Conservation (phyloP, 352 stramenopile species). For the Globisporangium nunn region DNA sequence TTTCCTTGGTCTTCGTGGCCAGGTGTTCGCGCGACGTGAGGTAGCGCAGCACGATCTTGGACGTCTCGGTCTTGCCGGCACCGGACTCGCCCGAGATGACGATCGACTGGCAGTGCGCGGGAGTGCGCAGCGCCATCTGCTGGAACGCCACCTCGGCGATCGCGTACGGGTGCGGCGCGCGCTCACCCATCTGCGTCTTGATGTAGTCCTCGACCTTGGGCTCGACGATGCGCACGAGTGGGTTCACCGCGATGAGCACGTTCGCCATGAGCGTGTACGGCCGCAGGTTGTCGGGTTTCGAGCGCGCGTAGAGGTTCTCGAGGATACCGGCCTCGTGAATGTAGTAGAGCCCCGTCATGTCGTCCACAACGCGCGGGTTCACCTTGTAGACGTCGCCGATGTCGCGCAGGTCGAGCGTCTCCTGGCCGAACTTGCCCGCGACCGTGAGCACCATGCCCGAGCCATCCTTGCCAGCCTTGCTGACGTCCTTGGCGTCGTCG, state of each 20-base stretch:
- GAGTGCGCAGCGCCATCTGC: constrained; percentile 80
- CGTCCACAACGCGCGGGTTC: constrained; percentile 80
- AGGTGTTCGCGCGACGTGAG: constrained; percentile 77
- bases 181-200: constrained; percentile 83
- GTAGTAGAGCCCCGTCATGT: constrained; percentile 87
- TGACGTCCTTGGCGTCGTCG: constrained; percentile 10
- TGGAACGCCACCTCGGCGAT: constrained; percentile 87
- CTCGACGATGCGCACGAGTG: constrained; percentile 72
- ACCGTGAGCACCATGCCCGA: constrained; percentile 51
- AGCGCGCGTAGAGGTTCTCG: constrained; percentile 71
- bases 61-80: constrained; percentile 85
- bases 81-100: constrained; percentile 84
- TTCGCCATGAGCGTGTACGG: constrained; percentile 88
- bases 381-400: constrained; percentile 83
- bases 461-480: constrained; percentile 37
- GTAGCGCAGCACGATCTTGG: constrained; percentile 87
- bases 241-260: constrained; percentile 83
- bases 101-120: constrained; percentile 82
- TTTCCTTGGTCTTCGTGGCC: constrained; percentile 28
- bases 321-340: constrained; percentile 86
- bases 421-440: constrained; percentile 60
- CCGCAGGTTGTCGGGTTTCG: constrained; percentile 62
- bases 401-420: constrained; percentile 73
- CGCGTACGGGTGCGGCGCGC: constrained; percentile 74
- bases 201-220: constrained; percentile 85